Evolutionary conservation across 1,284 basidiomycete species (phyloP), one percentile per base, ranked within the genome.

Genomic region (Fomes fomentarius): DNA sequence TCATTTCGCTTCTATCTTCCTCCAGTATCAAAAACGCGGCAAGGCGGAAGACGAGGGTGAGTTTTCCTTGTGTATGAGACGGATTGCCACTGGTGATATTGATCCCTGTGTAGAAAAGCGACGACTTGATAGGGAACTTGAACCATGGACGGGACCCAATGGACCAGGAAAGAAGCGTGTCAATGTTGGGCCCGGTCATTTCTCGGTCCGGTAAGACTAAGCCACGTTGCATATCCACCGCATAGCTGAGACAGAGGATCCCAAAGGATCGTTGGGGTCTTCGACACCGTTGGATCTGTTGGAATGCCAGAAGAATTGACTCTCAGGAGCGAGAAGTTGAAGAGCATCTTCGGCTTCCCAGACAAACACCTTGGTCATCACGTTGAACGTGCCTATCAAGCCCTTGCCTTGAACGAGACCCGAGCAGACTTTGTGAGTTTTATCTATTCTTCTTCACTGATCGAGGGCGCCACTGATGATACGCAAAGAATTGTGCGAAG

Each of bases 221-320:
- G 10, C 48, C 47, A 30, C 14, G 17, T 10, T 45, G 17, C 10
- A n/a, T 19, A 15, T n/a, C n/a, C n/a, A n/a, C n/a, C 30, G 17
- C 5, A 3, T 17, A 31, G 3, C 17, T 45, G 1, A 21, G 11
- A 19, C 30, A 21, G 10, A 34, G 10, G 2, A 1, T 7, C 4
- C 4, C 3, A 11, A 50, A 89, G 87, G 69, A 85, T 84, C 60
- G 61, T 89, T 46, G 87, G 87, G 2, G 85, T 89, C 15, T 89
- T 85, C 62, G 87, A 89, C 63, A 89, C 87, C 3, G 87, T 89
- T 22, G 86, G 86, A 12, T 79, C 84, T 17, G 66, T 88, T 26
- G 87, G 86, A 10, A 66, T 89, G 21, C 87, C 87, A 1, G 82
- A 84, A 61, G 85, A 87, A 58, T 63, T 89, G 10, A 76, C 77